These are phyloP conservation scores for Viola pubescens DNA, from an alignment of 441 rosid genomes.

Conservation along the genomic window DNA sequence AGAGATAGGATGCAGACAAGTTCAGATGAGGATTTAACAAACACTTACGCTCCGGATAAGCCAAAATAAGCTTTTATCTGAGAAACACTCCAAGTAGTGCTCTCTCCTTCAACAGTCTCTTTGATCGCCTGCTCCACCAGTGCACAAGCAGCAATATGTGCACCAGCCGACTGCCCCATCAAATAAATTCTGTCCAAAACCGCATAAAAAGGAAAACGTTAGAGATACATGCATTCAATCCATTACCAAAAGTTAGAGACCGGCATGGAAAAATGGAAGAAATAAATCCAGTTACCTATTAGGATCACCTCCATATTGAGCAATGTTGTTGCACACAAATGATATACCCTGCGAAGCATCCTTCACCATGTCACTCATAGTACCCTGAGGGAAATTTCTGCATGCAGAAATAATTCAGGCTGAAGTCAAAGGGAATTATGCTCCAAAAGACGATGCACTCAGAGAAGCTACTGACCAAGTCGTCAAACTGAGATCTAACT, in stretches of 20 bases:
- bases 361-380: conserved; percentile 80
- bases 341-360: conserved; percentile 94
- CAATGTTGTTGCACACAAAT: conserved; percentile 67
- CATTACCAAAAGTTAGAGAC: background rate
- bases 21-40: conserved; percentile 1
- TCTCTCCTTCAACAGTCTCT: conserved; percentile 71
- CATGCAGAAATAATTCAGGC: conserved; percentile 9
- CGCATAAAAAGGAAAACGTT: conserved; percentile 14
- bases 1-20: background rate
- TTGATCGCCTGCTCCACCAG: conserved; percentile 83
- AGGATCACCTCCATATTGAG: conserved; percentile 93
- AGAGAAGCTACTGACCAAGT: too few species aligned
- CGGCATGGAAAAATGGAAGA: background rate
- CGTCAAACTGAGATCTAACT: too few species aligned
- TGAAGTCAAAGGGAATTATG: too few species aligned
- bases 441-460: too few species aligned
- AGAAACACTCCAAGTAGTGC: conserved; percentile 69
- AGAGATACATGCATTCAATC: conserved; percentile 6
- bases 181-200: conserved; percentile 54
- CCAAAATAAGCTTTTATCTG: conserved; percentile 83
- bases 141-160: conserved; percentile 87
- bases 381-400: conserved; percentile 97
- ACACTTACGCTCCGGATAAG: conserved; percentile 82
- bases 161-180: conserved; percentile 99
- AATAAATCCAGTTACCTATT: conserved; percentile 38